phyloP scores from a whole-genome alignment of 2,329 filamentous ascomycete species.

The Tolypocladium amazonense region DNA sequence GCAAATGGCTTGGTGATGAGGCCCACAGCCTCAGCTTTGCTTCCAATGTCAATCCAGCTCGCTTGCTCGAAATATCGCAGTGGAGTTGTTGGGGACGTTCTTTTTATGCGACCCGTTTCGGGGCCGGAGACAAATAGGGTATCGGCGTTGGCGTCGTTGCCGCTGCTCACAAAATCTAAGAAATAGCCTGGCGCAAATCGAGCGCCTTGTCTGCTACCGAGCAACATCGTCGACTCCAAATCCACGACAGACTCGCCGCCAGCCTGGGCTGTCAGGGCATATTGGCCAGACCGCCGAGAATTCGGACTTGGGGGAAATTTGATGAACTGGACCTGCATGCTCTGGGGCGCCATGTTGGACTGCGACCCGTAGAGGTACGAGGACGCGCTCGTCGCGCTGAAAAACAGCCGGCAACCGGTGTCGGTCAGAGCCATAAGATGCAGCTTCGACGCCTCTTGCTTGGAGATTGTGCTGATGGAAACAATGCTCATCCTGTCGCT shows the following conservation, averaged over 20 bases:
- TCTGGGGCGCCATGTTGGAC: constrained; percentile 63
- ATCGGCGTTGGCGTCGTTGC: constrained; percentile 51
- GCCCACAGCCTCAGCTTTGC: constrained; percentile 68
- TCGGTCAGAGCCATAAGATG: constrained; percentile 85
- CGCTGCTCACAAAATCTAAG: constrained; percentile 66
- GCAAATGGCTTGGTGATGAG: constrained; percentile 63
- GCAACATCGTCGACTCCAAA: constrained; percentile 36
- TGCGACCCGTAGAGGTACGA: constrained; percentile 53
- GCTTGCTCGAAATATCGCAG: constrained; percentile 66
- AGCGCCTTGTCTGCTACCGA: constrained; percentile 38
- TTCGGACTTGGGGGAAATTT: constrained; percentile 65
- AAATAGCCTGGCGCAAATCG: constrained; percentile 84
- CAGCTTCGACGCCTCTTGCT: constrained; percentile 67
- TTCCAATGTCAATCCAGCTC: constrained; percentile 65
- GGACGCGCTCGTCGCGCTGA: constrained; percentile 77
- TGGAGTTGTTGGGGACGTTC: constrained; percentile 39
- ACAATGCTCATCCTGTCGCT: constrained; percentile 63
- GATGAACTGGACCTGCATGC: constrained; percentile 96
- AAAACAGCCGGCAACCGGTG: constrained; percentile 82
- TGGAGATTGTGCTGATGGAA: constrained; percentile 75
- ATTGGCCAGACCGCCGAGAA: constrained; percentile 17
- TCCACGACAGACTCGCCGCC: constrained; percentile 32
- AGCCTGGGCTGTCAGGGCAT: constrained; percentile 6
- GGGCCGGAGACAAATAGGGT: constrained; percentile 75
- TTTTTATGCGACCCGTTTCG: constrained; percentile 76